Conservation (phyloP, 306 rosid genomes). For the Vigna unguiculata region DNA sequence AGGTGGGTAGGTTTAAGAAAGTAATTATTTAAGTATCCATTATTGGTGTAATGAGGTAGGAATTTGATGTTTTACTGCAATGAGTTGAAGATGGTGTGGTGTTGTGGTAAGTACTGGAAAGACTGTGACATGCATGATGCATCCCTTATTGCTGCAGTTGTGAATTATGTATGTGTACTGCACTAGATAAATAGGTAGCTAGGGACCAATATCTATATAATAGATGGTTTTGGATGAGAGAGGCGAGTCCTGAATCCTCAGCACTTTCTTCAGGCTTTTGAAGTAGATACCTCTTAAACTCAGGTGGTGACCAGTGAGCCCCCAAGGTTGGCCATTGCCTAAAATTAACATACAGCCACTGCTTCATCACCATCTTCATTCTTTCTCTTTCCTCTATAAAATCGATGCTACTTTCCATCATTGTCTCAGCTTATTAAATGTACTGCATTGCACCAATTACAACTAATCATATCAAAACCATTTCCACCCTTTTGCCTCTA, state of each 20-base stretch:
- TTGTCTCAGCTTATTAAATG: slow-evolving; percentile 15
- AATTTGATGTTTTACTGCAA: slow-evolving; percentile 37
- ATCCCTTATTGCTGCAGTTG: slow-evolving; percentile 53
- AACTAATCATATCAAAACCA: slow-evolving; percentile 17
- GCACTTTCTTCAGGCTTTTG: slow-evolving; percentile 30
- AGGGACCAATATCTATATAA: slow-evolving; percentile 52
- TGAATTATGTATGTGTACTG: slow-evolving; percentile 52
- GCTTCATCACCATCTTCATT: slow-evolving; percentile 36
- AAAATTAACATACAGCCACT: slow-evolving; percentile 35
- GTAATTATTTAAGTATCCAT: slow-evolving; percentile 31
- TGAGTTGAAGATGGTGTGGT: slow-evolving; percentile 52
- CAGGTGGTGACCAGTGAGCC: slow-evolving; percentile 48
- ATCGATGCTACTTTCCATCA: slow-evolving; percentile 27
- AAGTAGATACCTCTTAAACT: slow-evolving; percentile 43
- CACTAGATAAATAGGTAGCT: slow-evolving; percentile 41
- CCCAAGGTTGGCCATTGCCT: slow-evolving; percentile 39
- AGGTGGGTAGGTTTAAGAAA: slow-evolving; percentile 47
- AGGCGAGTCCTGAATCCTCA: slow-evolving; percentile 40
- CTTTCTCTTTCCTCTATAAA: slow-evolving; percentile 44
- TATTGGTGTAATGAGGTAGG: slow-evolving; percentile 39
- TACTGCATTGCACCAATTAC: slow-evolving; percentile 13
- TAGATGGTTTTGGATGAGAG: slow-evolving; percentile 41
- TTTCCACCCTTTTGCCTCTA: slow-evolving; percentile 36
- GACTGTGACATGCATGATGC: slow-evolving; percentile 55
- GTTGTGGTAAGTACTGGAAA: slow-evolving; percentile 51